These are phyloP conservation scores for Myriosclerotinia scirpicola DNA, from an alignment of 2,329 filamentous ascomycete species.

Conservation along the genomic window DNA sequence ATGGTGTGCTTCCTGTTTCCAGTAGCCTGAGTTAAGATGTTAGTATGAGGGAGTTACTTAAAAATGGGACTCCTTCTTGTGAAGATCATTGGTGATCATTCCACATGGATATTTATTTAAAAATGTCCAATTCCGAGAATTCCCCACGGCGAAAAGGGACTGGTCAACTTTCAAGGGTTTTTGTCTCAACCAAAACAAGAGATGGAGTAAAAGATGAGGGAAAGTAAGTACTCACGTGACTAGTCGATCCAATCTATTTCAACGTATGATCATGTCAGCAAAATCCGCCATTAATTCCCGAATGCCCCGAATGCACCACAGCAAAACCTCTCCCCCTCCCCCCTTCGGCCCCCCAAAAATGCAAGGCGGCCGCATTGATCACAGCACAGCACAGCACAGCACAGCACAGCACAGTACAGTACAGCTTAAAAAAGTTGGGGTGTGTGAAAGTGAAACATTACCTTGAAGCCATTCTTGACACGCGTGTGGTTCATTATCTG, in stretches of 20 bases:
- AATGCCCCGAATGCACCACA: background rate
- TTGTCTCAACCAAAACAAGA: slow-evolving; percentile 4
- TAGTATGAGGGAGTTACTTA: slow-evolving; percentile 24
- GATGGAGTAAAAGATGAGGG: slow-evolving; percentile 5
- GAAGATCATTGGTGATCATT: slow-evolving; percentile 13
- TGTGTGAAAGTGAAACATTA: slow-evolving; percentile 30
- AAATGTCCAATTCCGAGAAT: background rate
- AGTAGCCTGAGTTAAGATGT: slow-evolving; percentile 64
- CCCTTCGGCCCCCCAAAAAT: background rate
- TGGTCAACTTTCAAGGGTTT: background rate
- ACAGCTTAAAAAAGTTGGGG: background rate
- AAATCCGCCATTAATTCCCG: slow-evolving; percentile 10
- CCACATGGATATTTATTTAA: background rate
- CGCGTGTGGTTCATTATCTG: slow-evolving; percentile 36
- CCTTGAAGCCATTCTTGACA: slow-evolving; percentile 41
- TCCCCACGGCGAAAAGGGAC: background rate
- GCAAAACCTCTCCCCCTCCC: too few species aligned
- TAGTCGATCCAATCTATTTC: slow-evolving; percentile 71
- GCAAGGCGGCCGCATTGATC: slow-evolving; percentile 16
- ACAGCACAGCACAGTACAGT: too few species aligned
- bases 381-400: background rate
- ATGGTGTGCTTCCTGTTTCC: slow-evolving; percentile 92
- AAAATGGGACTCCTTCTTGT: background rate
- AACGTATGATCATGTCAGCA: slow-evolving; percentile 34
- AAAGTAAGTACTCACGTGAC: slow-evolving; percentile 70